Evolutionary conservation across 2,329 filamentous ascomycete genomes (phyloP), one percentile per base, ranked within the genome.

Genomic region (Nigrograna mackinnonii): DNA sequence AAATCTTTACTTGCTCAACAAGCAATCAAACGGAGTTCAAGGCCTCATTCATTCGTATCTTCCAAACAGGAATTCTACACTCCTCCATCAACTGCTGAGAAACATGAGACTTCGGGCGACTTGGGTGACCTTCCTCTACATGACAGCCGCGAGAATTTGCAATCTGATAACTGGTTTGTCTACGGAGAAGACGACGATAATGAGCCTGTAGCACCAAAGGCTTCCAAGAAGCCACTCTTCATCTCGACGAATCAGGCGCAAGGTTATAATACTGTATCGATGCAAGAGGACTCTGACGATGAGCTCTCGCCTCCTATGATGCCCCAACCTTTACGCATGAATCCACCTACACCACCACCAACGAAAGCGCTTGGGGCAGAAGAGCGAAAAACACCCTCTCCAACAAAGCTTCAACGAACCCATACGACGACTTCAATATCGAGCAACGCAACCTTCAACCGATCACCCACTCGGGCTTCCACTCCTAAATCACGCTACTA

Each of bases 161-260:
- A 72, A 21, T 68, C 66, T 30, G 72, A 76, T 51, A 77, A 77
- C 40, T 78, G 75, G 75, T 74, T 73, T 39, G 67, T 74, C 49
- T 51, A 65, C 63, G 13, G 47, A 49, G 22, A 38, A 2, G 49
- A 53, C 1, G 52, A 56, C 13, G 5, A 28, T 4, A 9, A 32
- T 34, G 11, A 51, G 39, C 18, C 35, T 49, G 14, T 39, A 54
- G 11, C 21, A 30, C 34, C 36, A 36, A 12, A 12, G 14, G 17
- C 11, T 6, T 22, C 32, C 5, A 60, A 55, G 24, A 53, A 54
- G 18, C 52, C 56, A 5, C 48, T 56, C 42, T 59, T 62, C 43
- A 41, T 48, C n/a, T 50, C 55, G n/a, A 60, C 49, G 7, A 62
- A 52, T 40, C 28, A 40, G 31, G 21, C 37, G 6, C 47, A 61